Conservation (phyloP, 805 yeast genomes). For the Nematodospora valgi region DNA sequence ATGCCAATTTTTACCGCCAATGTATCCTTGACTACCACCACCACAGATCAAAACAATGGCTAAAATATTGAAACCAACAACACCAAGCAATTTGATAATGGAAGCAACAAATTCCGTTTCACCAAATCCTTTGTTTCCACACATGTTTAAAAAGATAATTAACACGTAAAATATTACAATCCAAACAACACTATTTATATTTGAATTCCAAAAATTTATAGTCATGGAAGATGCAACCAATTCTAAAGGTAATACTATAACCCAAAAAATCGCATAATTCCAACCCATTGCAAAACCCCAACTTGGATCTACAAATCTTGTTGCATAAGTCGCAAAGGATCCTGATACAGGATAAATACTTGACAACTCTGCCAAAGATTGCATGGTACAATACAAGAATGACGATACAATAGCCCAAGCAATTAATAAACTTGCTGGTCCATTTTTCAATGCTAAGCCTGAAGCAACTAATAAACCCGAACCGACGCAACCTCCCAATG, state of each 20-base stretch:
- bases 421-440: constrained; percentile 24
- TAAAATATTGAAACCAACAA: constrained; percentile 39
- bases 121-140: constrained; percentile 36
- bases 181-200: constrained; percentile 41
- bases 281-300: constrained; percentile 46
- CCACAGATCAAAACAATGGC: constrained; percentile 40
- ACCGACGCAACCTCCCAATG: constrained; percentile 43
- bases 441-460: constrained; percentile 30
- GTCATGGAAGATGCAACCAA: constrained; percentile 41
- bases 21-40: constrained; percentile 37
- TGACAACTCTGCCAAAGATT: constrained; percentile 38
- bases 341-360: constrained; percentile 38
- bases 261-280: constrained; percentile 44
- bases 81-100: constrained; percentile 32
- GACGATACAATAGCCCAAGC: constrained; percentile 39
- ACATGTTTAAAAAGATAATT: constrained; percentile 31
- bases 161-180: constrained; percentile 37
- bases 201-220: constrained; percentile 37
- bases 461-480: constrained; percentile 39
- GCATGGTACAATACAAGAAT: constrained; percentile 42
- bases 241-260: constrained; percentile 41
- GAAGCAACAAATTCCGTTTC: constrained; percentile 36
- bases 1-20: constrained; percentile 37
- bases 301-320: constrained; percentile 40
- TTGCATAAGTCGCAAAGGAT: constrained; percentile 39